A percentile compares a stretch with the other conserved stretches of the same genome.
These are phyloP conservation scores for Prosopis cineraria DNA, from an alignment of 306 rosid genomes.

Conservation along the genomic window DNA sequence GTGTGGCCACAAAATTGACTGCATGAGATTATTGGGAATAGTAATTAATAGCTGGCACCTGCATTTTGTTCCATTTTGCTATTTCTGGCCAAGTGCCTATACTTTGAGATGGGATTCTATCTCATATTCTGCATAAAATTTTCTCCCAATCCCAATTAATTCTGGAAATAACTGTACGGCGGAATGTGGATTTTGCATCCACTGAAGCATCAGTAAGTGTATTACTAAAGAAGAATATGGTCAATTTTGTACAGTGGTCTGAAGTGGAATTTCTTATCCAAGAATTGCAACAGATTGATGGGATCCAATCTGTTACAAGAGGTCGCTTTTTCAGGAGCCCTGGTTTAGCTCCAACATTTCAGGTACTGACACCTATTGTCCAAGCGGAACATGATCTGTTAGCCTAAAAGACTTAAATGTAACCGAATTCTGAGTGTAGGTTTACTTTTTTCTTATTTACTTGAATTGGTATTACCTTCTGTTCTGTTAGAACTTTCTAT, in stretches of 20 bases:
- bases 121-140: conserved; percentile 2
- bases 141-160: conserved; percentile 13
- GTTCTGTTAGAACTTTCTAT: conserved; percentile 10
- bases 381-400: conserved; percentile 26
- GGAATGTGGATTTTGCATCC: conserved; percentile 20
- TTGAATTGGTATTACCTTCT: conserved; percentile 19
- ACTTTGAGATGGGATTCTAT: neutral
- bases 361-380: conserved; percentile 48
- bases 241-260: conserved; percentile 71
- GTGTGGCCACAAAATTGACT: neutral
- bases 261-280: conserved; percentile 76
- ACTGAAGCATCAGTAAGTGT: conserved; percentile 19
- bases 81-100: neutral
- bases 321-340: conserved; percentile 94
- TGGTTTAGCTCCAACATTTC: conserved; percentile 95
- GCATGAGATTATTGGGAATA: neutral
- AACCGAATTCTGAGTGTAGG: neutral
- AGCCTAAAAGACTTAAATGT: conserved; percentile 4
- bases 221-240: conserved; percentile 1
- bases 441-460: conserved; percentile 17
- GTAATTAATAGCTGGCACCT: neutral
- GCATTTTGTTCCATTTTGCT: neutral
- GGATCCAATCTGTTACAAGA: conserved; percentile 74
- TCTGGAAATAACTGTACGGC: neutral
- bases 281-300: conserved; percentile 80